Percentiles rank a stretch among this genome's conserved stretches.
Evolutionary conservation across 2,329 filamentous ascomycete species (phyloP).

Genomic region (Lecanicillium sp.): DNA sequence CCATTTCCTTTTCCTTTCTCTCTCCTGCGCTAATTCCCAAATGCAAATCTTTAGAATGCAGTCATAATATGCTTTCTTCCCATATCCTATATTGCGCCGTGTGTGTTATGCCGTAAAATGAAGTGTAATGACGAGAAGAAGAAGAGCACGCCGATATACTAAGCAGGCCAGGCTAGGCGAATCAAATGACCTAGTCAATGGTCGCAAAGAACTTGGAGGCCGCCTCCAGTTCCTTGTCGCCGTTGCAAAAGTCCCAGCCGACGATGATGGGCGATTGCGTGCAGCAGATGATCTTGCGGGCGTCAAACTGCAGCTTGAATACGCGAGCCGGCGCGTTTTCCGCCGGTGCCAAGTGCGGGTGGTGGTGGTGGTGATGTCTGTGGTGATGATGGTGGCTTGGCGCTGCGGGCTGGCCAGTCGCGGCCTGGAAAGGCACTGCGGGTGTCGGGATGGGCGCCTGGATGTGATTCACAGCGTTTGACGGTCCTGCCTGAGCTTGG

Average conservation of each 20-base stretch:
- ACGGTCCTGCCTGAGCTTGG: background rate
- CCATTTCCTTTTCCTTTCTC: too few relatives aligned
- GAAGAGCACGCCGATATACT: too few relatives aligned
- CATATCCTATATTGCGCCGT: background rate
- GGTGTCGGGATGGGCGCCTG: slow-evolving; percentile 1
- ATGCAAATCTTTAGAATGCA: slow-evolving; percentile 2
- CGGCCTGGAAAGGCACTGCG: slow-evolving; percentile 8
- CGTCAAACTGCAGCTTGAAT: slow-evolving; percentile 96
- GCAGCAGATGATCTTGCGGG: slow-evolving; percentile 87
- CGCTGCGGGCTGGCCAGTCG: slow-evolving; percentile 9
- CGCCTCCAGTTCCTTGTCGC: slow-evolving; percentile 72
- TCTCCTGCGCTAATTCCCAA: background rate
- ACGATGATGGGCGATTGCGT: slow-evolving; percentile 88
- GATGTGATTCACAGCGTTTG: background rate
- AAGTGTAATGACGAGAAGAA: background rate
- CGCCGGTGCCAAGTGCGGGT: slow-evolving; percentile 40
- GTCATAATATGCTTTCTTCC: background rate
- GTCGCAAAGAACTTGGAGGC: slow-evolving; percentile 71
- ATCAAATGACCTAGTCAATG: too few relatives aligned
- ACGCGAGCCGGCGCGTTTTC: slow-evolving; percentile 57
- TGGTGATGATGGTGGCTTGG: slow-evolving; percentile 15
- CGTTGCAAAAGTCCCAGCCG: slow-evolving; percentile 95
- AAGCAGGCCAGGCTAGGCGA: too few relatives aligned
- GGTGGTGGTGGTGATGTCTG: slow-evolving; percentile 22
- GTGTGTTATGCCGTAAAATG: background rate